phyloP scores from a whole-genome alignment of 2,329 filamentous ascomycete genomes.

The Conoideocrella luteorostrata region DNA sequence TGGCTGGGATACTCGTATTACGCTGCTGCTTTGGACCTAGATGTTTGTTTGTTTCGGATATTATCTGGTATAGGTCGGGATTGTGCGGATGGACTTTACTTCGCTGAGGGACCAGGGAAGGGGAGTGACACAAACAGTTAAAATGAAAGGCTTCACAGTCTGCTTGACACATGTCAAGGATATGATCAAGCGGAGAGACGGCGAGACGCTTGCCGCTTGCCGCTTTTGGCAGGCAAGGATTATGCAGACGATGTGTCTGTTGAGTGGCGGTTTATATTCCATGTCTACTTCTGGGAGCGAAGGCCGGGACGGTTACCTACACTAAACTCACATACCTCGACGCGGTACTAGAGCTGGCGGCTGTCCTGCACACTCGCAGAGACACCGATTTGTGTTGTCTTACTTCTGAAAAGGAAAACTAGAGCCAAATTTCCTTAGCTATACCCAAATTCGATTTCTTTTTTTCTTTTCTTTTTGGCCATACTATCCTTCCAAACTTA shows the following conservation, averaged over 20 bases:
- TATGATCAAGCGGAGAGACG: not conserved
- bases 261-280: no score
- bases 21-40: slow-evolving; percentile 3
- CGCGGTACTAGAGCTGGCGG: no score
- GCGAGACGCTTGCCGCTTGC: not conserved
- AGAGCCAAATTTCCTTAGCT: not conserved
- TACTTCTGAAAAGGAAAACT: not conserved
- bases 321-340: no score
- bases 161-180: not conserved
- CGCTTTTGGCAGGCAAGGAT: not conserved
- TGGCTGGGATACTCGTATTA: not conserved
- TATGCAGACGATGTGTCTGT: no score
- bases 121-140: no score
- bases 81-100: not conserved
- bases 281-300: no score
- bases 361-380: no score
- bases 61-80: not conserved
- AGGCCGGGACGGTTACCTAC: no score
- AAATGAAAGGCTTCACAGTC: slow-evolving; percentile 1
- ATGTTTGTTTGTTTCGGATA: slow-evolving; percentile 6
- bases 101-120: not conserved
- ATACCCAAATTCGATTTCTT: not conserved
- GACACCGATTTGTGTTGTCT: not conserved
- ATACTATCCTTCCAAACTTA: no score
- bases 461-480: not conserved